Evolutionary conservation across 768 basidiomycete species (phyloP), one percentile per base, ranked within the genome.

Genomic region (Lentinula detonsa): DNA sequence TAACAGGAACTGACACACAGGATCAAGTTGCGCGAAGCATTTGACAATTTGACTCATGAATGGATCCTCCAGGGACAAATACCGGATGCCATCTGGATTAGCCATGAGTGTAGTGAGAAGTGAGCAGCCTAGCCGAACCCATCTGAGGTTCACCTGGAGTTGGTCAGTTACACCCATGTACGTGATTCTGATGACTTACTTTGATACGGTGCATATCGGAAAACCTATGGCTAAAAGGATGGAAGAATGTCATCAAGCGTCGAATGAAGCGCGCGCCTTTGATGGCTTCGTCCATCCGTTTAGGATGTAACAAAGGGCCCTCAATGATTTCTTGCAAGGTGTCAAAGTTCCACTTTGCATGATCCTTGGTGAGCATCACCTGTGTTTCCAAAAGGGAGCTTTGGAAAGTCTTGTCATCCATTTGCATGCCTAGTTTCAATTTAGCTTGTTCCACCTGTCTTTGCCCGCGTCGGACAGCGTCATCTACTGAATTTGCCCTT

Each of bases 381-480:
- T 94, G 91, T 2, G 93, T 93, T 66, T 97, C 94, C 21, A 95
- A 78, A 54, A 99, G 76, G 43, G 80, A 82, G 4, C 86, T 78
- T 68, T 95, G 93, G 73, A 98, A 99, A 4, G 89, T 84, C 70
- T 82, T 88, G 72, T 98, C 97, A 70, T 99, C 97, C 85, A 98
- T 92, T 74, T 93, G 91, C 83, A 97, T 86, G 62, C 88, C 90
- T 69, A 90, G 82, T 70, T 94, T 93, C 58, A 97, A 79, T 72
- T 92, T 95, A 28, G 85, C 87, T 67, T 94, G 91, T 66, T 97
- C 93, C 2, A 95, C 88, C 66, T 94, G 93, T 62, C 91, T 81
- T 72, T 97, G 95, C 11, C 91, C 91, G 50, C 94, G 82, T 34
- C 91, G 84, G 35, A 95, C 82, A 2, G 91, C 83, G 67, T 98